Conservation (phyloP, 2,329 filamentous ascomycete species). For the Pestalotiopsis sp. region DNA sequence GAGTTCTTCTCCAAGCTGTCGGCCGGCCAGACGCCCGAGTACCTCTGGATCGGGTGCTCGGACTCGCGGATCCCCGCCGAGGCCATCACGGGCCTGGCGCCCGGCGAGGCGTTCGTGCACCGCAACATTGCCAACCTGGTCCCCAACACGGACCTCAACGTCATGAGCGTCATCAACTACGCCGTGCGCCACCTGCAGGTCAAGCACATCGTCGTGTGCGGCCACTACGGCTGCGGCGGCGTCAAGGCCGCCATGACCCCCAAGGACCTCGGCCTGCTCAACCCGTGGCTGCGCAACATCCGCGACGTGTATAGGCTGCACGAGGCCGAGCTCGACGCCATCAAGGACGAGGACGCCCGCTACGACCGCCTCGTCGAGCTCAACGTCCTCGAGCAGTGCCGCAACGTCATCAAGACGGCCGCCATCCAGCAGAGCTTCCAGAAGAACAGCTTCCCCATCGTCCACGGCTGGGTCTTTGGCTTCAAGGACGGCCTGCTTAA, state of each 20-base stretch:
- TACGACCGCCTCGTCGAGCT: slow-evolving; percentile 78
- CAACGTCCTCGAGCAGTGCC: slow-evolving; percentile 78
- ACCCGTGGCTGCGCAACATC: slow-evolving; percentile 76
- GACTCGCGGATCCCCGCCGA: slow-evolving; percentile 92
- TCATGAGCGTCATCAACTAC: slow-evolving; percentile 83
- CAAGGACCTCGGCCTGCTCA: slow-evolving; percentile 69
- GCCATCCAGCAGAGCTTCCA: slow-evolving; percentile 73
- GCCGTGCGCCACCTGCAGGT: slow-evolving; percentile 79
- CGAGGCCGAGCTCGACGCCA: slow-evolving; percentile 68
- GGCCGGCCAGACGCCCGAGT: slow-evolving; percentile 68
- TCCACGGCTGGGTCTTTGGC: slow-evolving; percentile 75
- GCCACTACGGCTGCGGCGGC: slow-evolving; percentile 77
- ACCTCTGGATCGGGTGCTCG: slow-evolving; percentile 88
- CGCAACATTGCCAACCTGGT: slow-evolving; percentile 94
- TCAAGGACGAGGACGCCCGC: slow-evolving; percentile 59
- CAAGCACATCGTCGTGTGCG: slow-evolving; percentile 80
- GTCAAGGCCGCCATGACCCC: slow-evolving; percentile 75
- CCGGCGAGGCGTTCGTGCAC: slow-evolving; percentile 93
- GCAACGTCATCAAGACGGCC: slow-evolving; percentile 78
- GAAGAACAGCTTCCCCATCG: slow-evolving; percentile 65
- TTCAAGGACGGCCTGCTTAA: slow-evolving; percentile 68
- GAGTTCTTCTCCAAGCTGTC: slow-evolving; percentile 66
- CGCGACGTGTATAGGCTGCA: slow-evolving; percentile 74
- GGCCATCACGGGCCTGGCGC: slow-evolving; percentile 77
- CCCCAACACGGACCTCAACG: slow-evolving; percentile 76